phyloP scores from a whole-genome alignment of 1,284 basidiomycete genomes.

The Sporisorium reilianum region DNA sequence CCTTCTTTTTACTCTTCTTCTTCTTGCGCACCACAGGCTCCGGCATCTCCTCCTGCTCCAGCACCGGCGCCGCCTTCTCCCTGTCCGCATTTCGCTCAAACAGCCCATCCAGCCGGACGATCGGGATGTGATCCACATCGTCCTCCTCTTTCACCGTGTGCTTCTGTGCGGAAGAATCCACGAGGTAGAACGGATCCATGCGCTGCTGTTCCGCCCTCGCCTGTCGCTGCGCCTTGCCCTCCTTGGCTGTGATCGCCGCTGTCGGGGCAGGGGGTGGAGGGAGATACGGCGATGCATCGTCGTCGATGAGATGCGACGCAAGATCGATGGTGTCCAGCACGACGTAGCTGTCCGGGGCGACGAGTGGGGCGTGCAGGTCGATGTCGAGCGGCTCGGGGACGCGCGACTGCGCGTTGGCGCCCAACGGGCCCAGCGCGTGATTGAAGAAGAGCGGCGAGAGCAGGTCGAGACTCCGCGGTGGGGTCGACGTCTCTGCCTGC shows the following conservation, averaged over 20 bases:
- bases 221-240: slow-evolving; percentile 10
- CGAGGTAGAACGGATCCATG: slow-evolving; percentile 54
- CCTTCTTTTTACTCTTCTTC: slow-evolving; percentile 8
- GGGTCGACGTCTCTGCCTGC: not conserved
- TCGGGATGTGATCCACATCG: slow-evolving; percentile 61
- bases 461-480: slow-evolving; percentile 87
- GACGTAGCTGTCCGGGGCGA: slow-evolving; percentile 71
- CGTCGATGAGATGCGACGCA: slow-evolving; percentile 4
- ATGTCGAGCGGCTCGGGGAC: slow-evolving; percentile 84
- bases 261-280: not conserved
- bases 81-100: not conserved
- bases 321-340: slow-evolving; percentile 30
- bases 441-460: slow-evolving; percentile 83
- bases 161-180: slow-evolving; percentile 13
- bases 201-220: slow-evolving; percentile 13
- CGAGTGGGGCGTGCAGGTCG: slow-evolving; percentile 86
- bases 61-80: slow-evolving; percentile 15
- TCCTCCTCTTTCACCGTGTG: slow-evolving; percentile 5
- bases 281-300: not conserved
- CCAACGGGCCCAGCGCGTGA: slow-evolving; percentile 89
- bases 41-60: slow-evolving; percentile 53
- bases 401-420: slow-evolving; percentile 80
- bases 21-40: slow-evolving; percentile 16
- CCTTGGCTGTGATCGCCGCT: not conserved
- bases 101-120: slow-evolving; percentile 53